These are phyloP conservation scores for Globisporangium nunn DNA, from an alignment of 352 stramenopile species.

Conservation along the genomic window DNA sequence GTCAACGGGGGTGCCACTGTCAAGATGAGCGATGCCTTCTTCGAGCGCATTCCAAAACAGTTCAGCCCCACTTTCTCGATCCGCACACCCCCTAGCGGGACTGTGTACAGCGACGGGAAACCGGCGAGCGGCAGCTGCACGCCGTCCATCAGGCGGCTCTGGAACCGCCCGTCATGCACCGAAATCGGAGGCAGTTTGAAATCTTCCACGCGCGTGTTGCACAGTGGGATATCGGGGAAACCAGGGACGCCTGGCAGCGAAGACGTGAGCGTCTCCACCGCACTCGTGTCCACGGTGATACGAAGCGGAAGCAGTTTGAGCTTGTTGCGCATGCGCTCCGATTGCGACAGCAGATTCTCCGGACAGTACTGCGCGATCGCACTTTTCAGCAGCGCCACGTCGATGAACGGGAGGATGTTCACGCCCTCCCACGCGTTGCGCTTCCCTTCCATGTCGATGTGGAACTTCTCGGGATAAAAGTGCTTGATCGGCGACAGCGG, in stretches of 20 bases:
- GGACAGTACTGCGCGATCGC: constrained; percentile 92
- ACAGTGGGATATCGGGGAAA: constrained; percentile 59
- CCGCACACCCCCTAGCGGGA: constrained; percentile 40
- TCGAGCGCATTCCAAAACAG: constrained; percentile 90
- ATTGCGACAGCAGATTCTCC: constrained; percentile 80
- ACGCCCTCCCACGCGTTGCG: constrained; percentile 98
- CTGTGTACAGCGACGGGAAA: constrained; percentile 70
- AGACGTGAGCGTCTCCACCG: constrained; percentile 60
- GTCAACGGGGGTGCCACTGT: constrained; percentile 24
- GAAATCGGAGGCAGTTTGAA: constrained; percentile 47
- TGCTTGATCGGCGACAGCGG: constrained; percentile 94
- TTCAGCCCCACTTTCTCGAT: constrained; percentile 86
- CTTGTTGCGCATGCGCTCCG: constrained; percentile 89
- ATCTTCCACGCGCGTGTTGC: constrained; percentile 53
- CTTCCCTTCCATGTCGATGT: constrained; percentile 86
- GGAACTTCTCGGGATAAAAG: constrained; percentile 87
- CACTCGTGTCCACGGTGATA: constrained; percentile 83
- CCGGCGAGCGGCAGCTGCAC: constrained; percentile 68
- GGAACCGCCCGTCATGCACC: constrained; percentile 43
- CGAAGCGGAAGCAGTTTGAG: constrained; percentile 56
- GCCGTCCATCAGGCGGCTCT: constrained; percentile 65
- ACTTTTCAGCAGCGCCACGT: constrained; percentile 87
- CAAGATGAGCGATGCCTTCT: constrained; percentile 73
- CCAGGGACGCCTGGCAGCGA: constrained; percentile 50
- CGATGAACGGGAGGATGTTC: constrained; percentile 98